These are phyloP conservation scores for Fraxinus greggii DNA, from an alignment of 305 asterid species.

Conservation along the genomic window DNA sequence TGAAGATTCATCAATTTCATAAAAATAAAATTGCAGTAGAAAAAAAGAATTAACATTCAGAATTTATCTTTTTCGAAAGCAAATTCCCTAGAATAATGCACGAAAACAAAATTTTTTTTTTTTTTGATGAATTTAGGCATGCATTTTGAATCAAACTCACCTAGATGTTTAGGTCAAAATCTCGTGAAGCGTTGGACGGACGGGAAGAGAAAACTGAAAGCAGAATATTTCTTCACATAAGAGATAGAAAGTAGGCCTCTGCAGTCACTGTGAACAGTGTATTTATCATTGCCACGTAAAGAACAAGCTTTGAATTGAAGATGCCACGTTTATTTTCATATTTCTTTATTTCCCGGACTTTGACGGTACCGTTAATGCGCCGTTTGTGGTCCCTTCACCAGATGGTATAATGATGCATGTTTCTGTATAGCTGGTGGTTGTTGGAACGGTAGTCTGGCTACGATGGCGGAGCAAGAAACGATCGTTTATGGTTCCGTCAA, in stretches of 20 bases:
- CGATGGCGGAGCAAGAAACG: not conserved
- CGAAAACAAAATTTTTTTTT: not conserved
- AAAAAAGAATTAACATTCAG: not conserved
- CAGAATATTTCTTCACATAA: slow-evolving; percentile 16
- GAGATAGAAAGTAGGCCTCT: slow-evolving; percentile 28
- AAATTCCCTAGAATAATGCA: not conserved
- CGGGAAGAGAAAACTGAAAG: slow-evolving; percentile 20
- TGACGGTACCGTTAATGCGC: not conserved
- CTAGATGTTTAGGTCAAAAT: slow-evolving; percentile 48
- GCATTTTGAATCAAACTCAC: slow-evolving; percentile 29
- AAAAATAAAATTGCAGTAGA: not conserved
- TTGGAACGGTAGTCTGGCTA: not conserved
- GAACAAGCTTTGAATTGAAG: not conserved
- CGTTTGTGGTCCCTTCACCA: not conserved
- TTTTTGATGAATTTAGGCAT: slow-evolving; percentile 9
- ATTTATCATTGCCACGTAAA: not conserved
- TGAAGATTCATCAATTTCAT: not conserved
- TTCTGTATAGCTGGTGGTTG: not conserved
- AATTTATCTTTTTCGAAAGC: not conserved
- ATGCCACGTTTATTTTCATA: not conserved
- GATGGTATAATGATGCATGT: not conserved
- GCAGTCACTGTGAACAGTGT: not conserved
- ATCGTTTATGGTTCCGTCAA: not conserved
- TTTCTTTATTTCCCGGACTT: not conserved
- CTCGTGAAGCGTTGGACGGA: slow-evolving; percentile 46